Percentiles rank a stretch among this genome's conserved stretches.
Conservation (phyloP, 805 yeast species). For the Ogataea chonburiensis region DNA sequence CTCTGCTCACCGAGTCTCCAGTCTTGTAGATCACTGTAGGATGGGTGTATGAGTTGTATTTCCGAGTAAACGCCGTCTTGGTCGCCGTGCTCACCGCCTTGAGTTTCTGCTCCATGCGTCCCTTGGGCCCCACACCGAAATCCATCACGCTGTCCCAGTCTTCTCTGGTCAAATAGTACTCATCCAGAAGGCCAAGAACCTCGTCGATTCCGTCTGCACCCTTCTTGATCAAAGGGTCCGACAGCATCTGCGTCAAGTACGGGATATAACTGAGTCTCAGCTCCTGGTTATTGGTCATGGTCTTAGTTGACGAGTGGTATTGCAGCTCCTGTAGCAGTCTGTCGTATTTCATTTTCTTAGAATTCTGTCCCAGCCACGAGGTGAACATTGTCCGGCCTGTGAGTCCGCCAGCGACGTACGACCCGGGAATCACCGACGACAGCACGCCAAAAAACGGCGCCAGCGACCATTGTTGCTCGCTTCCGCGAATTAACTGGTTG, state of each 20-base stretch:
- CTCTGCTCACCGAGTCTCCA: conserved; percentile 54
- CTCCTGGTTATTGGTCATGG: conserved; percentile 72
- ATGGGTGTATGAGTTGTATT: conserved; percentile 72
- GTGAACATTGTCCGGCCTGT: conserved; percentile 75
- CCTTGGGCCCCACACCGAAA: conserved; percentile 63
- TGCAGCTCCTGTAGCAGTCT: conserved; percentile 84
- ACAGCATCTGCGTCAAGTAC: conserved; percentile 52
- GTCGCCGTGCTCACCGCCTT: conserved; percentile 74
- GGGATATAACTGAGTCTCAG: conserved; percentile 78
- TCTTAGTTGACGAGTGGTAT: conserved; percentile 78
- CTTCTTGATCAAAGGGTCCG: conserved; percentile 53
- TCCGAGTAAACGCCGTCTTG: conserved; percentile 83
- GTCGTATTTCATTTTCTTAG: conserved; percentile 74
- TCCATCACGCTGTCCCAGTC: conserved; percentile 92
- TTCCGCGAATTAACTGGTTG: conserved; percentile 77
- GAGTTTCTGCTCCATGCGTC: conserved; percentile 40
- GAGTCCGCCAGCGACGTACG: conserved; percentile 68
- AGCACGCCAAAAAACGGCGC: conserved; percentile 87
- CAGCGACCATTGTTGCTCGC: conserved; percentile 92
- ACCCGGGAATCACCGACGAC: conserved; percentile 81
- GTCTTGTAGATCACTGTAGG: conserved; percentile 83
- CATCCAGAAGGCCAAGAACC: conserved; percentile 74
- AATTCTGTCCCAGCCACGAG: conserved; percentile 85
- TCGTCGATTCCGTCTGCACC: conserved; percentile 65
- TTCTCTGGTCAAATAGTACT: conserved; percentile 80